Evolutionary conservation across 1,284 basidiomycete species (phyloP).

Genomic region (Microbotryum violaceum): DNA sequence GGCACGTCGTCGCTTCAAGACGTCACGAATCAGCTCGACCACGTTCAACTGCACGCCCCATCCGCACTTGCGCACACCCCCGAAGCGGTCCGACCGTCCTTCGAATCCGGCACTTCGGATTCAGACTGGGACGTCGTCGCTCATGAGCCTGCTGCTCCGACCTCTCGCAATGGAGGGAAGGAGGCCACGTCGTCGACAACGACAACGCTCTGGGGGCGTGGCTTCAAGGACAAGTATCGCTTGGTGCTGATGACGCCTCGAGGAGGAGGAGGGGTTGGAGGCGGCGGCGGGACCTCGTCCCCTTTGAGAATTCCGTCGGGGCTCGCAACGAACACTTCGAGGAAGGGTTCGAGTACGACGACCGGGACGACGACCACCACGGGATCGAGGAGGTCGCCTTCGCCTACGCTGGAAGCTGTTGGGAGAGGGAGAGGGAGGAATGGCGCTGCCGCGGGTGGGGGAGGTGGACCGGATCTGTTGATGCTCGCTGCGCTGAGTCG

Average conservation of each 20-base stretch:
- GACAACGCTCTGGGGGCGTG: slow-evolving; percentile 38
- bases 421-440: neutral
- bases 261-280: too few species aligned
- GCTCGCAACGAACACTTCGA: neutral
- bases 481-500: neutral
- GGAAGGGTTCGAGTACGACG: slow-evolving; percentile 9
- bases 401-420: slow-evolving; percentile 14
- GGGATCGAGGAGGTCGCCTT: slow-evolving; percentile 1
- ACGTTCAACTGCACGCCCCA: neutral
- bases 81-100: neutral
- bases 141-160: slow-evolving; percentile 16
- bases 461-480: neutral
- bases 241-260: slow-evolving; percentile 16
- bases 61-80: neutral
- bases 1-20: neutral
- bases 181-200: slow-evolving; percentile 9
- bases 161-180: slow-evolving; percentile 38
- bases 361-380: slow-evolving; percentile 10
- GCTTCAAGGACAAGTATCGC: slow-evolving; percentile 37
- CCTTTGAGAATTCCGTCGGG: neutral
- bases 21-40: neutral
- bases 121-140: slow-evolving; percentile 39
- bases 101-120: slow-evolving; percentile 5
- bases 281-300: slow-evolving; percentile 2
- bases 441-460: neutral